A percentile compares a stretch with the other conserved stretches of the same genome.
Conservation (phyloP, 2,329 filamentous ascomycete genomes). For the Bipolaris oryzae region DNA sequence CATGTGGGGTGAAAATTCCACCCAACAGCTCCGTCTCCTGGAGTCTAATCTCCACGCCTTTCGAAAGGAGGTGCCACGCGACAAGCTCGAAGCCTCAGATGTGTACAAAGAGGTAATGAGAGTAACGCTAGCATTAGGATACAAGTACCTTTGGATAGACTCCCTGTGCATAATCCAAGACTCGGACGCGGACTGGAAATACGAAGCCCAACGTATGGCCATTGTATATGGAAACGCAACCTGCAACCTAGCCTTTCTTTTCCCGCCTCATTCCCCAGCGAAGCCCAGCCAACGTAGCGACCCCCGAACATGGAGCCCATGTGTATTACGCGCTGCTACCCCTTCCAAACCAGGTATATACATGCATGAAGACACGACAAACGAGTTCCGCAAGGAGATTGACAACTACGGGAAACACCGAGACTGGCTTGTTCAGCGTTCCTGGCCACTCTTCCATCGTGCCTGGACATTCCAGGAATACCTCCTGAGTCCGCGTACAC, state of each 20-base stretch:
- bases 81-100: conserved; percentile 1
- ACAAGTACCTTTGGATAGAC: conserved; percentile 33
- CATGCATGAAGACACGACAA: background rate
- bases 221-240: conserved; percentile 19
- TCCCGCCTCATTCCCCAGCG: background rate
- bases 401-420: conserved; percentile 1
- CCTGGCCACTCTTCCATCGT: conserved; percentile 21
- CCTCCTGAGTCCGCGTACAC: conserved; percentile 16
- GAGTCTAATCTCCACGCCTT: background rate
- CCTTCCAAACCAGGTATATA: conserved; percentile 4
- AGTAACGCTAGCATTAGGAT: conserved; percentile 15
- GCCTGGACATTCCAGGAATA: conserved; percentile 32
- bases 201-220: conserved; percentile 19
- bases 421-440: conserved; percentile 9
- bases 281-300: background rate
- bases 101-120: conserved; percentile 24
- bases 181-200: conserved; percentile 13
- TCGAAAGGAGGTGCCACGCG: background rate
- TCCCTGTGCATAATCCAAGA: conserved; percentile 29
- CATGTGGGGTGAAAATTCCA: conserved; percentile 14
- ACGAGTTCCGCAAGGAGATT: background rate
- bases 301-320: conserved; percentile 13
- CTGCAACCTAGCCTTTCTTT: conserved; percentile 19
- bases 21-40: background rate
- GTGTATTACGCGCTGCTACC: conserved; percentile 8